phyloP scores from a whole-genome alignment of 805 yeast genomes.

The Nakazawaea holstii region DNA sequence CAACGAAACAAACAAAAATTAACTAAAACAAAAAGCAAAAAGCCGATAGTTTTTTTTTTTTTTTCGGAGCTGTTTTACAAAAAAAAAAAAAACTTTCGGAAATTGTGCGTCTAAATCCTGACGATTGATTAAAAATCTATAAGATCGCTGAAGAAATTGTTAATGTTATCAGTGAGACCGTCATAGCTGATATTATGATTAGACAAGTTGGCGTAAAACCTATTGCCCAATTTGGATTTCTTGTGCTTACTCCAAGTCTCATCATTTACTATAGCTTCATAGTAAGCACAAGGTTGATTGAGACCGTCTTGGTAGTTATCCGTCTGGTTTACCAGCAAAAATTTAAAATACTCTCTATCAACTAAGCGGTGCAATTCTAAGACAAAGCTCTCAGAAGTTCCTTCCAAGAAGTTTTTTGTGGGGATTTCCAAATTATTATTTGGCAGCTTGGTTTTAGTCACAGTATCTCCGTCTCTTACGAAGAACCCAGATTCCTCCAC shows the following conservation, averaged over 20 bases:
- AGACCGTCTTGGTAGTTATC: conserved; percentile 1
- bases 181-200: conserved; percentile 7
- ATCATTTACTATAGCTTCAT: background rate
- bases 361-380: background rate
- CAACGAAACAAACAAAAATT: background rate
- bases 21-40: background rate
- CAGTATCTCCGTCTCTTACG: background rate
- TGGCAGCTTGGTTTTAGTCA: background rate
- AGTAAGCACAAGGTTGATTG: background rate
- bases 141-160: conserved; percentile 3
- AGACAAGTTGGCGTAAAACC: conserved; percentile 8
- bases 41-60: background rate
- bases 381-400: background rate
- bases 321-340: background rate
- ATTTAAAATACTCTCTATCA: background rate
- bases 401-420: background rate
- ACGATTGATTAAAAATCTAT: conserved; percentile 3
- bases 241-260: conserved; percentile 4
- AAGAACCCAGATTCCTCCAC: background rate
- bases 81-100: background rate
- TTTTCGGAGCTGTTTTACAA: background rate
- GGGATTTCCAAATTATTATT: background rate
- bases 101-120: background rate
- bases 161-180: background rate
- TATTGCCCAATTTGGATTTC: background rate